A percentile compares a stretch with the other conserved stretches of the same genome.
Conservation (phyloP, 306 rosid species). For the Calophaca sinica region DNA sequence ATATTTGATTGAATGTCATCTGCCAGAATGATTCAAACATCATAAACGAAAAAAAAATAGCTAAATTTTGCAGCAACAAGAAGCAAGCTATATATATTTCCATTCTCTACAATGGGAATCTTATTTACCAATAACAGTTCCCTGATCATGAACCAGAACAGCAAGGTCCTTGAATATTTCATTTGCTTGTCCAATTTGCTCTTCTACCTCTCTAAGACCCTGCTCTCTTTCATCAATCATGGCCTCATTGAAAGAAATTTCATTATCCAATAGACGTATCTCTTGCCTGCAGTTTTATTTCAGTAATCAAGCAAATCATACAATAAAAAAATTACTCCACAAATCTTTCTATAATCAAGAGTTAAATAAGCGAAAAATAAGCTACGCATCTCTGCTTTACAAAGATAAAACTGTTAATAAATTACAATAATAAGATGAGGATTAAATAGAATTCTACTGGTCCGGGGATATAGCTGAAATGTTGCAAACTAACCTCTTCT, state of each 20-base stretch:
- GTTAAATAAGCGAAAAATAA: constrained; percentile 11
- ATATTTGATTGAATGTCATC: constrained; percentile 78
- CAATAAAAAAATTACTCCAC: not conserved
- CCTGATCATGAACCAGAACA: constrained; percentile 86
- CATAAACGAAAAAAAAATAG: constrained; percentile 31
- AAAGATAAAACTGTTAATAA: constrained; percentile 6
- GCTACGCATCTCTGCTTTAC: not conserved
- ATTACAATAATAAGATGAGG: constrained; percentile 11
- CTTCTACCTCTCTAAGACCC: constrained; percentile 74
- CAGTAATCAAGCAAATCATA: constrained; percentile 42
- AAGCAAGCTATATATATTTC: constrained; percentile 32
- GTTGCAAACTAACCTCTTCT: constrained; percentile 59
- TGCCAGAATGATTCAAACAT: constrained; percentile 44
- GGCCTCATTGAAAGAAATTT: constrained; percentile 80
- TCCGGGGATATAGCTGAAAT: constrained; percentile 20
- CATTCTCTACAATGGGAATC: not conserved
- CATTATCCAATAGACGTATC: constrained; percentile 65
- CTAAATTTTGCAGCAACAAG: constrained; percentile 27
- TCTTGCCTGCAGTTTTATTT: constrained; percentile 68
- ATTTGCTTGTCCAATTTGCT: constrained; percentile 74
- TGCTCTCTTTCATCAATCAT: constrained; percentile 89
- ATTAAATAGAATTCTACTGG: constrained; percentile 22
- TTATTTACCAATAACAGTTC: constrained; percentile 72
- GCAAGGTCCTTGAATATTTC: constrained; percentile 89
- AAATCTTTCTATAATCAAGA: constrained; percentile 24